Evolutionary conservation across 148 eudicot species (phyloP), one percentile per base, ranked within the genome.

Genomic region (Talinum fruticosum): DNA sequence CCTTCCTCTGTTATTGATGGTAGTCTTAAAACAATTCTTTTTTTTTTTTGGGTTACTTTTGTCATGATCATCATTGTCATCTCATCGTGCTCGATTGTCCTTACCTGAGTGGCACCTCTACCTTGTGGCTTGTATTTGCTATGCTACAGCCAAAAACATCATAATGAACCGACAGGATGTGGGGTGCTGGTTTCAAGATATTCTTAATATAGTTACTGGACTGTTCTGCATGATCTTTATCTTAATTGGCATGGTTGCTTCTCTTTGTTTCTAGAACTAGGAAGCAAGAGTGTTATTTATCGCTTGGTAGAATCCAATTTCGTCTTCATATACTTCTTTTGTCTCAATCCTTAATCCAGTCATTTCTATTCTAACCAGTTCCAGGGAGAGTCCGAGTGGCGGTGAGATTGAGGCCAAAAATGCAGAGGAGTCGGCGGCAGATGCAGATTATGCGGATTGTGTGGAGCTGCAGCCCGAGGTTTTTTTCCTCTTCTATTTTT

Each of bases 371-470:
- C 26, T 66, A 30, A 18, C 71, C 78, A 87, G 91, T 90, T 82
- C 76, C 94, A 68, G 99, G 96, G 76, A 90, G 99, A 88, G 99
- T 92, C 59, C 86, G 94, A 51, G 99, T 95, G 75, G 96, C 99
- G 83, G 94, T 95, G 76, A 90, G 97, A 88, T 82, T 95, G 83
- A 89, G 99, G 76, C 99, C 99, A 89, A 85, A 81, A 95, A 95
- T 91, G 84, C 90, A 38, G 97, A 93, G 87, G 97, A 96, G 88
- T 76, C 82, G 86, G 93, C 76, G 66, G 88, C 97, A 64, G 97
- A 93, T 91, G 97, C 99, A 78, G 99, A 96, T 87, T 96, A 87
- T 88, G 99, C 97, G 66, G 99, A 96, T 69, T 96, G 97, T 82
- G 93, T 96, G 67, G 97, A 93, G 85, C 79, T 96, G 85, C 97